These are phyloP conservation scores for Podospora pseudopauciseta DNA, from an alignment of 495 filamentous ascomycete species.

Conservation along the genomic window DNA sequence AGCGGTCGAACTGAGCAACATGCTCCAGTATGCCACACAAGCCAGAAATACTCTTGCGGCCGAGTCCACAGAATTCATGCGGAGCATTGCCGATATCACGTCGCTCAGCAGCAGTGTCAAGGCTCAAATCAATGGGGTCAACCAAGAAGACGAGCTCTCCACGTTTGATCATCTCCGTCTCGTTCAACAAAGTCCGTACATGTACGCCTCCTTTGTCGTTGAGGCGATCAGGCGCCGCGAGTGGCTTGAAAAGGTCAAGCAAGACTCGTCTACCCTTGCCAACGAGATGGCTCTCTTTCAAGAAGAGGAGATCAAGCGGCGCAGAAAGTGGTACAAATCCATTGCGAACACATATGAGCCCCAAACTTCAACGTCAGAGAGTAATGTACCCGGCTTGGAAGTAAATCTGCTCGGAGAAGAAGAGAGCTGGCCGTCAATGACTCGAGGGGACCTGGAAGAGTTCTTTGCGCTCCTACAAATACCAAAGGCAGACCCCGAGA, in stretches of 20 bases:
- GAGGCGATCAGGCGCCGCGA: constrained; percentile 83
- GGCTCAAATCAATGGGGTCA: constrained; percentile 63
- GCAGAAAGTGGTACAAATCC: constrained; percentile 85
- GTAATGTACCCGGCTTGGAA: constrained; percentile 68
- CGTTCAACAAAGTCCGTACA: constrained; percentile 74
- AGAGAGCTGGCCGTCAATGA: constrained; percentile 67
- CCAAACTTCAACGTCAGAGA: constrained; percentile 35
- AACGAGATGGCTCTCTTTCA: constrained; percentile 88
- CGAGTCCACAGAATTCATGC: constrained; percentile 67
- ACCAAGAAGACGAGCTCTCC: constrained; percentile 63
- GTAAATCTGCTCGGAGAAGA: constrained; percentile 81
- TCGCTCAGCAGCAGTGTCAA: constrained; percentile 66
- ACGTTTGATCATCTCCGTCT: constrained; percentile 72
- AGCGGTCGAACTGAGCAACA: constrained; percentile 68
- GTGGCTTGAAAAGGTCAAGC: constrained; percentile 84
- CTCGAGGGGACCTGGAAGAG: constrained; percentile 61
- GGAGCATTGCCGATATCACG: constrained; percentile 72
- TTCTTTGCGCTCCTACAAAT: constrained; percentile 58
- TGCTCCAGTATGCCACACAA: constrained; percentile 63
- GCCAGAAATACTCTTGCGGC: constrained; percentile 55
- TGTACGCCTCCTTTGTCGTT: constrained; percentile 83
- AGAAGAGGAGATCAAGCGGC: constrained; percentile 84
- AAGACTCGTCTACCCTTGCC: constrained; percentile 76
- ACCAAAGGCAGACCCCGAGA: constrained; percentile 44
- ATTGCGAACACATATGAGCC: constrained; percentile 58